phyloP scores from a whole-genome alignment of 345 rosid species.

The Mercurialis annua region DNA sequence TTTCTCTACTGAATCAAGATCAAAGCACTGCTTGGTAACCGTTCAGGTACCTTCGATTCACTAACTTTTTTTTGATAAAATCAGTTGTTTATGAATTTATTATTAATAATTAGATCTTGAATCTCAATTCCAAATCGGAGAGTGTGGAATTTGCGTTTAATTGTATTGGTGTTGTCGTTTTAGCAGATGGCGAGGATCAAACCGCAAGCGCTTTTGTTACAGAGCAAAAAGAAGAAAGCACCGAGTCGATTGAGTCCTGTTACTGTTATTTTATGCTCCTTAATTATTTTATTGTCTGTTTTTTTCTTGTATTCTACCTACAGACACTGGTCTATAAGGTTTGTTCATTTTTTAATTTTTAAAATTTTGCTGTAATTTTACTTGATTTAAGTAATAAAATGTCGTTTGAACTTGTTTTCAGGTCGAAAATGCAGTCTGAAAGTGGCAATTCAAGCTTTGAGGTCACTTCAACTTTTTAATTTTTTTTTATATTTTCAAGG shows the following conservation, averaged over 20 bases:
- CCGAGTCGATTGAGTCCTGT: conserved; percentile 53
- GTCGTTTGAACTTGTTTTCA: conserved; percentile 18
- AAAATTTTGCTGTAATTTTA: background rate
- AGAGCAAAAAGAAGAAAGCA: conserved; percentile 77
- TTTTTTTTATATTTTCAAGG: background rate
- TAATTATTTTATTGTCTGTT: conserved; percentile 40
- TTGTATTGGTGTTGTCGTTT: background rate
- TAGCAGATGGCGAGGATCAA: conserved; percentile 65
- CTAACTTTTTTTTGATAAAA: background rate
- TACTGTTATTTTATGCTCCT: conserved; percentile 40
- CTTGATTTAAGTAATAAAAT: background rate
- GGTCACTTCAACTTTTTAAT: conserved; percentile 28
- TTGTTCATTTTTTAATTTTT: conserved; percentile 5
- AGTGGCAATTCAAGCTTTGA: conserved; percentile 40
- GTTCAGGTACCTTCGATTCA: background rate
- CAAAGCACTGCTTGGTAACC: background rate
- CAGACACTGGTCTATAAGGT: conserved; percentile 60
- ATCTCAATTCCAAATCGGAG: background rate
- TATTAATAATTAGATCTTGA: background rate
- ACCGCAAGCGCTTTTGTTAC: conserved; percentile 66
- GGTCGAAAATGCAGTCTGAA: conserved; percentile 47
- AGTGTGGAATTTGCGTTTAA: background rate
- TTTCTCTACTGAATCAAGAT: background rate
- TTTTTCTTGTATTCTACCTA: conserved; percentile 58
- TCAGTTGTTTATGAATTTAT: background rate